Evolutionary conservation across 2,329 filamentous ascomycete species (phyloP).

Genomic region (Ophiocordyceps polyrhachis-furcata): DNA sequence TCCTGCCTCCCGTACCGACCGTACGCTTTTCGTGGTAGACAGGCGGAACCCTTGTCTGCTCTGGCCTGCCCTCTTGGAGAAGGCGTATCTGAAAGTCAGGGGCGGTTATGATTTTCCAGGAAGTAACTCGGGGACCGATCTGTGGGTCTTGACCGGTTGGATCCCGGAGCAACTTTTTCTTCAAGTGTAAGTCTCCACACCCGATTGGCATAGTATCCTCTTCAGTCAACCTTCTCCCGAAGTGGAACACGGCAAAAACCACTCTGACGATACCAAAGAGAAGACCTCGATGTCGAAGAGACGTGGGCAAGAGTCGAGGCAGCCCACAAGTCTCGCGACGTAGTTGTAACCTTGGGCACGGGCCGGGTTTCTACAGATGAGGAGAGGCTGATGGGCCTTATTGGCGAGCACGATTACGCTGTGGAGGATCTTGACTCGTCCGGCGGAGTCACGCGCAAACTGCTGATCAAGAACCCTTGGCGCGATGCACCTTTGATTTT

Average conservation of each 20-base stretch:
- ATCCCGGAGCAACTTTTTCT: conserved; percentile 91
- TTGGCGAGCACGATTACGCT: conserved; percentile 86
- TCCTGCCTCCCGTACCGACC: conserved; percentile 54
- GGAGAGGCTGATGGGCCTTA: conserved; percentile 63
- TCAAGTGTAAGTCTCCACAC: conserved; percentile 35
- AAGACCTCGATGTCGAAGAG: conserved; percentile 56
- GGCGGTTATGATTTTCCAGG: conserved; percentile 96
- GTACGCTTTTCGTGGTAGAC: conserved; percentile 75
- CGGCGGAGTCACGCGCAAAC: conserved; percentile 36
- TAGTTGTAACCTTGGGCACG: conserved; percentile 79
- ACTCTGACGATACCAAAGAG: conserved; percentile 22
- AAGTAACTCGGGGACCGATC: conserved; percentile 88
- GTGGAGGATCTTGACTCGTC: conserved; percentile 57
- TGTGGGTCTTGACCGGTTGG: conserved; percentile 89
- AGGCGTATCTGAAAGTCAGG: conserved; percentile 87
- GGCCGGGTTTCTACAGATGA: conserved; percentile 61
- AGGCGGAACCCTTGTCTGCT: conserved; percentile 62
- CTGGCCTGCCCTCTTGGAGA: conserved; percentile 88
- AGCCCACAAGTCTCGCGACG: conserved; percentile 59
- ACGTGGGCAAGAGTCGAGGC: conserved; percentile 63
- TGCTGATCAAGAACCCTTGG: conserved; percentile 95
- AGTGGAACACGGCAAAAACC: too few relatives aligned
- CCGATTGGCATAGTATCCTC: neutral
- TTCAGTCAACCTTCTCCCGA: neutral
- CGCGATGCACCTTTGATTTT: conserved; percentile 54